Evolutionary conservation across 177 flowering plant species (phyloP), one percentile per base, ranked within the genome.

Genomic region (Tripterygium wilfordii): DNA sequence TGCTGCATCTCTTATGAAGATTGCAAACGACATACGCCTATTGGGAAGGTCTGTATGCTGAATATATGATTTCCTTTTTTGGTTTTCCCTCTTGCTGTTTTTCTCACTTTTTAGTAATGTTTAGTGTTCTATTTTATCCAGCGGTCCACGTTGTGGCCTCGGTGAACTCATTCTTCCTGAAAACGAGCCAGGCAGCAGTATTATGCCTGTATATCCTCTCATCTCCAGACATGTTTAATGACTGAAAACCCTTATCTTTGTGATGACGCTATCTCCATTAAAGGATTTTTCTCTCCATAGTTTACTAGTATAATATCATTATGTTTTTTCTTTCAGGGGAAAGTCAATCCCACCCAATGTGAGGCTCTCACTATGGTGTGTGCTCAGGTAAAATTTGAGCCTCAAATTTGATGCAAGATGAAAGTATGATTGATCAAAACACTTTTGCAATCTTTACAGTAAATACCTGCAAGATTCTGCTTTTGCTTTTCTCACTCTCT

Each of bases 281-380:
- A n/a, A n/a, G n/a, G n/a, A n/a, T n/a, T n/a, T n/a, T n/a, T n/a
- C n/a, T n/a, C n/a, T n/a, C n/a, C n/a, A n/a, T n/a, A n/a, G n/a
- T n/a, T n/a, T n/a, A n/a, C n/a, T n/a, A n/a, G n/a, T n/a, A n/a
- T n/a, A n/a, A n/a, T n/a, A n/a, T n/a, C n/a, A n/a, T n/a, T n/a
- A n/a, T n/a, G n/a, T n/a, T 49, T 3, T 57, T 49, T 10, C 39
- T 68, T 70, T 45, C 81, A 92, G 99, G 99, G 99, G 24, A 92
- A 92, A 71, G 96, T 92, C 36, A 92, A 92, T 49, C 99, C 99
- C 35, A 92, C 99, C 36, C 98, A 91, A 67, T 89, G 97, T 67
- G 99, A 92, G 78, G 99, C 99, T 44, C 80, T 92, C 24, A 89
- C 97, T 3, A 92, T 92, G 99, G 99, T 89, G 57, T 92, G 99